phyloP scores from a whole-genome alignment of 2,329 filamentous ascomycete species.

The Beauveria scarabaeidicola region DNA sequence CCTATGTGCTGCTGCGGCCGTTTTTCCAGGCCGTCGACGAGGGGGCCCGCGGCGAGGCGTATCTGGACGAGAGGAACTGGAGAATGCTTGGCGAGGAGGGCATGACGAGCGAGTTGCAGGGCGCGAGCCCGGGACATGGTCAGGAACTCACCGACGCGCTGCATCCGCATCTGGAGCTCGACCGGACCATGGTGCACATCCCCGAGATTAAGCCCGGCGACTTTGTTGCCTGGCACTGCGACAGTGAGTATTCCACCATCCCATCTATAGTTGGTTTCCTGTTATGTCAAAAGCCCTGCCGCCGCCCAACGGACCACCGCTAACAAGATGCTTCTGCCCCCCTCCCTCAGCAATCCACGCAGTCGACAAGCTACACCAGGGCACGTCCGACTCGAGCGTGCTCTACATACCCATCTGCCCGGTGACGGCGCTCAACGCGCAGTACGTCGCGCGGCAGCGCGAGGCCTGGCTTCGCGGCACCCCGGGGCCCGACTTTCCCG shows the following conservation, averaged over 20 bases:
- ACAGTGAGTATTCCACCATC: constrained; percentile 36
- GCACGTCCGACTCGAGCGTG: constrained; percentile 67
- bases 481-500: constrained; percentile 63
- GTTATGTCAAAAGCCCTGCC: not conserved
- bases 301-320: not conserved
- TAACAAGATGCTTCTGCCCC: constrained; percentile 1
- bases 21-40: constrained; percentile 57
- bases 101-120: constrained; percentile 57
- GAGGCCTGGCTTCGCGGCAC: constrained; percentile 61
- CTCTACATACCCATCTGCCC: constrained; percentile 86
- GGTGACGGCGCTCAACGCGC: constrained; percentile 63
- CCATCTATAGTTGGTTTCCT: not conserved
- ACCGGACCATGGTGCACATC: constrained; percentile 60
- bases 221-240: constrained; percentile 80
- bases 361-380: constrained; percentile 70
- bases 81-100: constrained; percentile 35
- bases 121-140: constrained; percentile 58
- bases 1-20: constrained; percentile 73
- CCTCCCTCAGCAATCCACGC: constrained; percentile 54
- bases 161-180: constrained; percentile 64
- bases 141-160: constrained; percentile 62
- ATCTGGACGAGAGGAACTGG: constrained; percentile 52
- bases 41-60: constrained; percentile 20
- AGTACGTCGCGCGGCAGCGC: constrained; percentile 62
- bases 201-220: constrained; percentile 64